Base-by-base conservation (phyloP, 768 basidiomycete species). In the Lentinula detonsa region DNA sequence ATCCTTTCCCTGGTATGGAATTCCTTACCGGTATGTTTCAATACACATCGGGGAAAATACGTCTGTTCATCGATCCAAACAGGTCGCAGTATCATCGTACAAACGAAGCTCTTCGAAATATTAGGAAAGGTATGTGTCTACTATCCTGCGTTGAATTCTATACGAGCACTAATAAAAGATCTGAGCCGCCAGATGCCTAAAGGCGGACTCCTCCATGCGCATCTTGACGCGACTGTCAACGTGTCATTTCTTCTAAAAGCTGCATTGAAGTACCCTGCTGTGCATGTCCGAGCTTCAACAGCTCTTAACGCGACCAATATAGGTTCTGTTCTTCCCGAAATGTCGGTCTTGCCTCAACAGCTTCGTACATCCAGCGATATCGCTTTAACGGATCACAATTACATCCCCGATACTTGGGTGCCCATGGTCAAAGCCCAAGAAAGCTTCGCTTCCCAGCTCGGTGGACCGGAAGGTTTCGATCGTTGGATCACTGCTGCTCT, bases 1-100 rank as follows among this genome's bases (percentile, higher is more conserved):
- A 90, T 65, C 76, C 85, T 1, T 91, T 88, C 64, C 88, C 88
- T 21, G 90, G 90, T 46, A 90, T 90, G 87, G 87, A 84, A 65
- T 91, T 90, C 65, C 72, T 90, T 64, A 90, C 85, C 45, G 87
- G 87, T 85, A 61, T 43, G 65, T 52, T 28, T 45, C 35, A 11
- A 40, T 49, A 4, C 4, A 9, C 16, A 5, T 5, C 18, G 37
- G 28, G 31, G 13, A 15, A 6, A 34, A 43, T 1, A 39, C 11
- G 49, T 13, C 23, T 45, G 45, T 37, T 34, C 6, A 57, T 58
- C 48, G 23, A 37, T 10, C 54, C 10, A 43, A 18, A 33, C 64
- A 86, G 85, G 84, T 46, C 81, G 78, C 66, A 70, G 67, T 48
- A 78, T 86, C 48, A 88, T 91, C 42, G 70, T 82, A 60, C 78